Evolutionary conservation across 306 rosid species (phyloP), one percentile per base, ranked within the genome.

Genomic region (Oxytropis ochrocephala): DNA sequence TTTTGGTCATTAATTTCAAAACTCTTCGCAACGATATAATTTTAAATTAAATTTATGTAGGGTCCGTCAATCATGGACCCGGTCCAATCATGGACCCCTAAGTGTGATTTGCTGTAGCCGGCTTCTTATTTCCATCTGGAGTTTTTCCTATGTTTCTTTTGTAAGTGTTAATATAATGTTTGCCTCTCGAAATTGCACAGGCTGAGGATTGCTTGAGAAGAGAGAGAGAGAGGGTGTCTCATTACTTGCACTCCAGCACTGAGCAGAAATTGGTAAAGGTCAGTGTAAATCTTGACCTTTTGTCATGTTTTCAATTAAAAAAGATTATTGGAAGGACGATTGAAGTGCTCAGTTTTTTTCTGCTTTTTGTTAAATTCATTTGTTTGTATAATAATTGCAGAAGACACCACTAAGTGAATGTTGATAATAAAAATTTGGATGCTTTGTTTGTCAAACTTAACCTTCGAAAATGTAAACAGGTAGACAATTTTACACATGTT

Each of bases 201-300:
- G 85, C 80, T 32, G 87, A 83, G 67, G 85, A 77, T 8, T 80
- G 85, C 73, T 69, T 83, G 78, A 80, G 43, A 69, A 75, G 80
- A 58, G 87, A 83, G 76, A 83, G 67, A 46, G 87, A 83, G 0
- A 83, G 85, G 65, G 87, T 77, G 32, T 46, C 78, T 46, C 70
- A 77, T 65, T 83, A 83, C 57, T 56, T 83, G 71, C 80, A 77
- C 48, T 21, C 60, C 14, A 80, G 80, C 71, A 77, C 82, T 41
- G 82, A 80, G 75, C 73, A 46, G 58, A 83, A 83, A 50, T 57
- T 83, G 80, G 70, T 83, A 14, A 83, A 80, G 79, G 87, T 80
- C 21, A 57, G 75, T 21, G 41, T 9, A n/a, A 35, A 59, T 63
- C 10, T 43, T 11, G 11, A 30, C 36, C 0, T 49, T 33, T 36